These are phyloP conservation scores for Porodaedalea pini DNA, from an alignment of 1,284 basidiomycete genomes.

Conservation along the genomic window DNA sequence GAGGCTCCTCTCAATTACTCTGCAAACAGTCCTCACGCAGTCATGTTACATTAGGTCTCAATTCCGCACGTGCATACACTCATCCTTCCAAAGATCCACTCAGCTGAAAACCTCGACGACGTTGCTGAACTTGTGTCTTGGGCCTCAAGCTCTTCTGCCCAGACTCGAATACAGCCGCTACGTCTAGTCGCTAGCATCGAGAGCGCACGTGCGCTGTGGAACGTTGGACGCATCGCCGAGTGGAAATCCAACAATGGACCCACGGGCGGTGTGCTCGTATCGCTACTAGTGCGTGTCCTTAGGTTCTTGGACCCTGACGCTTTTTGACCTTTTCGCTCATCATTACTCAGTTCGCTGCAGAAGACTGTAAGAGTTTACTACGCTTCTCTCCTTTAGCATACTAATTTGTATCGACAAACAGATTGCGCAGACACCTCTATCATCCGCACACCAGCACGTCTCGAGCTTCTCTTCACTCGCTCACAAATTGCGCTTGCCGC, in stretches of 20 bases:
- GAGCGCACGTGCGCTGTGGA: conserved; percentile 65
- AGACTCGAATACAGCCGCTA: conserved; percentile 36
- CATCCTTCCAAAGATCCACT: conserved; percentile 79
- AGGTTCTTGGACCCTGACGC: neutral
- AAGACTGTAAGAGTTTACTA: conserved; percentile 68
- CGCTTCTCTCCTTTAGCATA: conserved; percentile 2
- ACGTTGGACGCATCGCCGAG: conserved; percentile 57
- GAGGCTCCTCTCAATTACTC: neutral
- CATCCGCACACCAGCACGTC: conserved; percentile 69
- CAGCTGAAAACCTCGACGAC: conserved; percentile 57
- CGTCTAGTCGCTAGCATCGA: conserved; percentile 76
- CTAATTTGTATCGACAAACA: conserved; percentile 29
- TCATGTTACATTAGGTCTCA: conserved; percentile 44
- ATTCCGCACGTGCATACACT: conserved; percentile 53
- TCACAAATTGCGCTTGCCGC: conserved; percentile 82
- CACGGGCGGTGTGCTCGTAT: conserved; percentile 48
- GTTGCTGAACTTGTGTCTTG: conserved; percentile 49
- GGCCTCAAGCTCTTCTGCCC: conserved; percentile 24
- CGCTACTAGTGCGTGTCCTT: conserved; percentile 44
- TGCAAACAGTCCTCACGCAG: no score
- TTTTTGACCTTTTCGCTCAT: conserved; percentile 2
- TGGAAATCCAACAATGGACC: conserved; percentile 52
- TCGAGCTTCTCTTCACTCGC: conserved; percentile 83
- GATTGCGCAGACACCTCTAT: conserved; percentile 87
- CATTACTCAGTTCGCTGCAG: conserved; percentile 72